A percentile compares a stretch with the other conserved stretches of the same genome.
These are phyloP conservation scores for Sugiyamaella lignohabitans DNA, from an alignment of 805 yeast genomes.

Conservation along the genomic window DNA sequence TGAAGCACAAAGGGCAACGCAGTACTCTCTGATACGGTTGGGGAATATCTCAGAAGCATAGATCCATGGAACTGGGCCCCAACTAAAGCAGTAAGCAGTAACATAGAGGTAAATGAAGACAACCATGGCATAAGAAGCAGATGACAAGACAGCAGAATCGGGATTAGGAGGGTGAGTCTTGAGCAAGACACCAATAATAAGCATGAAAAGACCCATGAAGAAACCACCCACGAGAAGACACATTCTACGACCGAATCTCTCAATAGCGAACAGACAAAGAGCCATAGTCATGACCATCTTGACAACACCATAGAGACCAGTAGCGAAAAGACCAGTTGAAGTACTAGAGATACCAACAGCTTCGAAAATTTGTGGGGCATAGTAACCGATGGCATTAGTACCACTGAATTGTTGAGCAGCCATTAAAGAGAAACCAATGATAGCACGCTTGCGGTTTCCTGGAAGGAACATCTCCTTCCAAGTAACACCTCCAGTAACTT, in stretches of 20 bases:
- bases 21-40: slow-evolving; percentile 15
- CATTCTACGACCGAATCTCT: slow-evolving; percentile 23
- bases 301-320: slow-evolving; percentile 52
- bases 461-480: slow-evolving; percentile 46
- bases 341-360: slow-evolving; percentile 55
- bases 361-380: slow-evolving; percentile 54
- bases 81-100: slow-evolving; percentile 14
- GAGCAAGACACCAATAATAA: slow-evolving; percentile 21
- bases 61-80: slow-evolving; percentile 23
- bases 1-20: slow-evolving; percentile 14
- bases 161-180: slow-evolving; percentile 10
- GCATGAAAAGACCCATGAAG: slow-evolving; percentile 20
- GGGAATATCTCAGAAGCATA: slow-evolving; percentile 20
- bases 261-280: slow-evolving; percentile 24
- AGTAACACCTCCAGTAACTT: slow-evolving; percentile 38
- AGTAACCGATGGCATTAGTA: slow-evolving; percentile 35
- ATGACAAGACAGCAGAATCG: slow-evolving; percentile 13
- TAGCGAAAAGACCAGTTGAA: slow-evolving; percentile 45
- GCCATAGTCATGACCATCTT: slow-evolving; percentile 45
- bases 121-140: slow-evolving; percentile 16
- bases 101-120: slow-evolving; percentile 17
- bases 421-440: slow-evolving; percentile 46
- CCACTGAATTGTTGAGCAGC: slow-evolving; percentile 28
- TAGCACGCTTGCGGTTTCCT: slow-evolving; percentile 44
- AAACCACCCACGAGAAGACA: slow-evolving; percentile 22